Percentiles rank a stretch among this genome's conserved stretches.
phyloP scores from a whole-genome alignment of 140 eudicot species.

The Eryngium alpinum region DNA sequence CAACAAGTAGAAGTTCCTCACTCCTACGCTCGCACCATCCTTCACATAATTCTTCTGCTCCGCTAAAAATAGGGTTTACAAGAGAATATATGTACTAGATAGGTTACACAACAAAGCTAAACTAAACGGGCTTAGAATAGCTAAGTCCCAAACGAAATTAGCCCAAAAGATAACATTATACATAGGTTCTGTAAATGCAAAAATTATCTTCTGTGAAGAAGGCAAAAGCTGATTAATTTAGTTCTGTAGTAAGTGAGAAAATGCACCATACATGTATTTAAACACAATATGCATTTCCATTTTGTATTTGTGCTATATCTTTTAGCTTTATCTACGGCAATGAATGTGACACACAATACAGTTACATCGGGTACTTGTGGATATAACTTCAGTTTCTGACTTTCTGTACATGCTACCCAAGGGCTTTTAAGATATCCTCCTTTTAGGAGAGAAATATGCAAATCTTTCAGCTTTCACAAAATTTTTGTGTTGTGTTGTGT shows the following conservation, averaged over 20 bases:
- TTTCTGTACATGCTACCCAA: conserved; percentile 93
- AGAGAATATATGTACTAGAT: too few species aligned
- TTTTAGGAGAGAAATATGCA: conserved; percentile 80
- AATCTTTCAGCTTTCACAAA: conserved; percentile 1
- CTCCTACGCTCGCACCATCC: too few species aligned
- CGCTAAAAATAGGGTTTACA: too few species aligned
- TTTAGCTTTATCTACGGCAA: neutral
- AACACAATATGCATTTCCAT: neutral
- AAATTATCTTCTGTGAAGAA: neutral
- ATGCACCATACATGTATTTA: neutral
- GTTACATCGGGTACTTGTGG: conserved; percentile 86
- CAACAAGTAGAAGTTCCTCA: too few species aligned
- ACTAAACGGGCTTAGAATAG: too few species aligned
- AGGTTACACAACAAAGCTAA: too few species aligned
- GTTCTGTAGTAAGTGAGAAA: neutral
- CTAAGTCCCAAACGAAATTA: too few species aligned
- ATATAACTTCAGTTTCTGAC: conserved; percentile 85
- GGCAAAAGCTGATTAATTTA: neutral
- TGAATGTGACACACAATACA: conserved; percentile 6
- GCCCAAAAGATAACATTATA: too few species aligned
- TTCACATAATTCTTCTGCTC: too few species aligned
- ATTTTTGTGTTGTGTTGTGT: neutral
- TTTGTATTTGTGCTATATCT: conserved; percentile 4
- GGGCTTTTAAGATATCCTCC: conserved; percentile 98
- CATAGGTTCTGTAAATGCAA: neutral